Percentiles rank a stretch among this genome's conserved stretches.
These are phyloP conservation scores for Ottelia alismoides DNA, from an alignment of 106 monocot genomes.

Conservation along the genomic window DNA sequence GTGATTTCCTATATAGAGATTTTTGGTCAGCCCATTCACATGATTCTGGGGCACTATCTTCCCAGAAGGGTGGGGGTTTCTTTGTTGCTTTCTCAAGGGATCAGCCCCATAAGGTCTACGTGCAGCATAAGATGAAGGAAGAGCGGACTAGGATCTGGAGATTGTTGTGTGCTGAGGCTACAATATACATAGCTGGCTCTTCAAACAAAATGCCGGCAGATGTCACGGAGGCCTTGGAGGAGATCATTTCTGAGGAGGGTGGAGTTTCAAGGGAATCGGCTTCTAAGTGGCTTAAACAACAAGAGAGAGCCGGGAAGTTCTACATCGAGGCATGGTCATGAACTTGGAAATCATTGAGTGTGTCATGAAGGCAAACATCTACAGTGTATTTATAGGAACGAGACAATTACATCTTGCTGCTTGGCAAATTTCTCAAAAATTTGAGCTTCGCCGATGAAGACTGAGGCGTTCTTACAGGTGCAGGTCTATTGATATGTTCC, in stretches of 20 bases:
- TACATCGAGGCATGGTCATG: slow-evolving; percentile 77
- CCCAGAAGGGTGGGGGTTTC: slow-evolving; percentile 64
- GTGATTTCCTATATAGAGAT: slow-evolving; percentile 59
- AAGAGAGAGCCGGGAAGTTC: slow-evolving; percentile 48
- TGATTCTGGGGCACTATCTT: slow-evolving; percentile 46
- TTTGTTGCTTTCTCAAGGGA: slow-evolving; percentile 91
- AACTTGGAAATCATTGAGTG: no score
- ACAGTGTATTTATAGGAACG: no score
- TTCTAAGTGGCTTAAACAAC: slow-evolving; percentile 48
- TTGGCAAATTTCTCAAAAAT: no score
- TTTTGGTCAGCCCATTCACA: slow-evolving; percentile 59
- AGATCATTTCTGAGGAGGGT: slow-evolving; percentile 50
- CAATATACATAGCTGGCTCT: slow-evolving; percentile 76
- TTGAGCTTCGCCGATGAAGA: no score
- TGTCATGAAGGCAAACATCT: no score
- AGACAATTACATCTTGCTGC: no score
- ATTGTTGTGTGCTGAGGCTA: slow-evolving; percentile 39
- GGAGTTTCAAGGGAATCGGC: slow-evolving; percentile 50
- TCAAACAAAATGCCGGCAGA: slow-evolving; percentile 83
- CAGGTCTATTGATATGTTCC: no score
- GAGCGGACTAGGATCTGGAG: slow-evolving; percentile 63
- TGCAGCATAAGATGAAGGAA: slow-evolving; percentile 93
- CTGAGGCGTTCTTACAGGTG: no score
- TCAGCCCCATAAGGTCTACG: slow-evolving; percentile 72
- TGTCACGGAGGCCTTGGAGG: slow-evolving; percentile 55